A percentile compares a stretch with the other conserved stretches of the same genome.
phyloP scores from a whole-genome alignment of 2,329 filamentous ascomycete species.

The Davidsoniella neocaledoniae region DNA sequence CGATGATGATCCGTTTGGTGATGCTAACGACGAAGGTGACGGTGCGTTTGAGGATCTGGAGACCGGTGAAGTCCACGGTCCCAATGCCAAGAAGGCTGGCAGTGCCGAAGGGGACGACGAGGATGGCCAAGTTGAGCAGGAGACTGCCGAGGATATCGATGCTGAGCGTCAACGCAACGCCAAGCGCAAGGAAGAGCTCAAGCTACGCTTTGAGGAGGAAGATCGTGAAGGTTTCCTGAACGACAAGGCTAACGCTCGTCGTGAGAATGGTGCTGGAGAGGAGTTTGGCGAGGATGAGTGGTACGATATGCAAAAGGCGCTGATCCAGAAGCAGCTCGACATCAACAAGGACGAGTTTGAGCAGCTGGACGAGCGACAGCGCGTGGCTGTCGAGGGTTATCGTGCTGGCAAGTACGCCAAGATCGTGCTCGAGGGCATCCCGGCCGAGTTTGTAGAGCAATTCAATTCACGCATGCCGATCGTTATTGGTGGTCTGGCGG shows the following conservation, averaged over 20 bases:
- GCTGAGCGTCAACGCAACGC: conserved; percentile 85
- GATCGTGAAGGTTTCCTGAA: conserved; percentile 92
- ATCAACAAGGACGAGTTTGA: conserved; percentile 95
- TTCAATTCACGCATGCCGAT: conserved; percentile 75
- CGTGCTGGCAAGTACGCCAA: conserved; percentile 86
- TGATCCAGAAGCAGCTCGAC: conserved; percentile 85
- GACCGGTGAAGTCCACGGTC: conserved; percentile 45
- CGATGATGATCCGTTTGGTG: conserved; percentile 32
- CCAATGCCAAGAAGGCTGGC: conserved; percentile 17
- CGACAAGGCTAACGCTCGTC: conserved; percentile 62
- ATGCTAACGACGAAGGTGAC: conserved; percentile 52
- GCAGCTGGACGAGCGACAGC: conserved; percentile 66
- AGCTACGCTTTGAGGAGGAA: conserved; percentile 89
- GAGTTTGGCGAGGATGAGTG: conserved; percentile 96
- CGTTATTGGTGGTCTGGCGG: conserved; percentile 75
- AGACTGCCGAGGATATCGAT: conserved; percentile 43
- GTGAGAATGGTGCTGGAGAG: conserved; percentile 50
- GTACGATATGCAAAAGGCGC: conserved; percentile 93
- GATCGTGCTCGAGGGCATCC: conserved; percentile 75
- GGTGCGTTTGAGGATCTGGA: conserved; percentile 78
- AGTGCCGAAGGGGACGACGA: conserved; percentile 16
- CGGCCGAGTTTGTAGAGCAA: conserved; percentile 70
- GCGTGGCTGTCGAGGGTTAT: conserved; percentile 74
- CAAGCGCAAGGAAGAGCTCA: conserved; percentile 82
- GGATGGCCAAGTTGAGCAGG: conserved; percentile 22